These are phyloP conservation scores for Penicillium bialowiezense DNA, from an alignment of 495 filamentous ascomycete genomes.

Conservation along the genomic window DNA sequence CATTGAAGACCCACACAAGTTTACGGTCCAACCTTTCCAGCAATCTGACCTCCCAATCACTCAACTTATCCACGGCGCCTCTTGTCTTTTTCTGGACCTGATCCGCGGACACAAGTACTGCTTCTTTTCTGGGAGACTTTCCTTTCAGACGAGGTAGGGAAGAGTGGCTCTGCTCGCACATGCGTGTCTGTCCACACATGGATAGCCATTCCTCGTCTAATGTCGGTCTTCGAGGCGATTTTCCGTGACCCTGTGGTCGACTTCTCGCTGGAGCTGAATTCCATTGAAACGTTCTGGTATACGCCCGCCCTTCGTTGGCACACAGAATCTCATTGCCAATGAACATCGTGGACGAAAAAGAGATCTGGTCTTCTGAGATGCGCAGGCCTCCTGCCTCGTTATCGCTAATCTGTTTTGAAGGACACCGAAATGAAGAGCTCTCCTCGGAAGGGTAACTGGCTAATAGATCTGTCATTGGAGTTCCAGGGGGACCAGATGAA, in stretches of 20 bases:
- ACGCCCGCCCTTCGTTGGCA: neutral
- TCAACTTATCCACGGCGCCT: constrained; percentile 13
- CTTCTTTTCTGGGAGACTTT: neutral
- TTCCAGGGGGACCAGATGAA: constrained; percentile 37
- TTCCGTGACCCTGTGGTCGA: neutral
- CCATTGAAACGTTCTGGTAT: constrained; percentile 4
- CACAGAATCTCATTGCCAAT: neutral
- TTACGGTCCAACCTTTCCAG: constrained; percentile 36
- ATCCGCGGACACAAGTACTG: neutral
- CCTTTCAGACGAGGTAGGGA: neutral
- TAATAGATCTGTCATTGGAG: constrained; percentile 28
- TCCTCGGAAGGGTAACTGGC: constrained; percentile 24
- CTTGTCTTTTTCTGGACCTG: neutral
- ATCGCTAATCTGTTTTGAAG: neutral
- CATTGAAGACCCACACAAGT: constrained; percentile 37
- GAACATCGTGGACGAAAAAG: neutral
- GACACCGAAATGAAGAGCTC: constrained; percentile 1
- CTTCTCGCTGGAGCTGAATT: constrained; percentile 9
- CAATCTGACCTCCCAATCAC: constrained; percentile 37
- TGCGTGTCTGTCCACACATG: neutral
- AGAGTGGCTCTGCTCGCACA: neutral
- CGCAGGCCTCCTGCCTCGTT: neutral
- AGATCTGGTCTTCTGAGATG: neutral
- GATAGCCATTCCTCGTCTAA: constrained; percentile 3
- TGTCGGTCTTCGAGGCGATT: neutral